These are phyloP conservation scores for Malassezia nana DNA, from an alignment of 1,284 basidiomycete species.

Conservation along the genomic window DNA sequence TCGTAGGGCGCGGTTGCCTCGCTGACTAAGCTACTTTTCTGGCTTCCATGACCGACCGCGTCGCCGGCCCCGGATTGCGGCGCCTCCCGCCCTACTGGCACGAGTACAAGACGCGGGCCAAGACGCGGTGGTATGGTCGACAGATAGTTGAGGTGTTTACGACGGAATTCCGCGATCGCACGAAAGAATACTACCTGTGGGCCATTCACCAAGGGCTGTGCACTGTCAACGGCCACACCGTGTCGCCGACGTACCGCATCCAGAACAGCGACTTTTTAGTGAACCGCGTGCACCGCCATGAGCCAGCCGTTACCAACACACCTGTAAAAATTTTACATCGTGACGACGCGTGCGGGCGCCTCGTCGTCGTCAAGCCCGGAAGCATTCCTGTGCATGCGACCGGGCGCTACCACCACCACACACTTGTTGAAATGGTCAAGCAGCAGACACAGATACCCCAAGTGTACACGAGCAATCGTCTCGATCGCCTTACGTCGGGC, in stretches of 20 bases:
- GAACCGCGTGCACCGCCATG: slow-evolving; percentile 87
- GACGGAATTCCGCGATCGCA: slow-evolving; percentile 49
- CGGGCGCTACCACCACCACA: slow-evolving; percentile 36
- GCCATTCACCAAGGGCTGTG: slow-evolving; percentile 85
- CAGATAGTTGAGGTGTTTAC: slow-evolving; percentile 56
- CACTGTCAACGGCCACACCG: slow-evolving; percentile 76
- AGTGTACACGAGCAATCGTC: slow-evolving; percentile 79
- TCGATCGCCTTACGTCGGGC: slow-evolving; percentile 89
- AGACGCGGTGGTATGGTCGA: slow-evolving; percentile 74
- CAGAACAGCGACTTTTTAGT: slow-evolving; percentile 72
- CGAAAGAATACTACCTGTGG: slow-evolving; percentile 49
- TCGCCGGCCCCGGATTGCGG: slow-evolving; percentile 16
- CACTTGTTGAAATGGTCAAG: slow-evolving; percentile 71
- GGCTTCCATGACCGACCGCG: slow-evolving; percentile 14
- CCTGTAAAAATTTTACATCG: slow-evolving; percentile 70
- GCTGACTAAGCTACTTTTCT: neutral
- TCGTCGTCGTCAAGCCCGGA: slow-evolving; percentile 61
- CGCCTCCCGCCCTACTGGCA: slow-evolving; percentile 42
- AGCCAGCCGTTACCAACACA: slow-evolving; percentile 82
- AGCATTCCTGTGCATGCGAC: slow-evolving; percentile 46
- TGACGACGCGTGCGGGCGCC: slow-evolving; percentile 67
- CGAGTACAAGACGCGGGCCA: slow-evolving; percentile 73
- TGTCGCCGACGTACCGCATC: slow-evolving; percentile 68
- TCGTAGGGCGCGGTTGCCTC: neutral
- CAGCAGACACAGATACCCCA: slow-evolving; percentile 72